These are phyloP conservation scores for Penicillium pancosmium DNA, from an alignment of 495 filamentous ascomycete species.

Conservation along the genomic window DNA sequence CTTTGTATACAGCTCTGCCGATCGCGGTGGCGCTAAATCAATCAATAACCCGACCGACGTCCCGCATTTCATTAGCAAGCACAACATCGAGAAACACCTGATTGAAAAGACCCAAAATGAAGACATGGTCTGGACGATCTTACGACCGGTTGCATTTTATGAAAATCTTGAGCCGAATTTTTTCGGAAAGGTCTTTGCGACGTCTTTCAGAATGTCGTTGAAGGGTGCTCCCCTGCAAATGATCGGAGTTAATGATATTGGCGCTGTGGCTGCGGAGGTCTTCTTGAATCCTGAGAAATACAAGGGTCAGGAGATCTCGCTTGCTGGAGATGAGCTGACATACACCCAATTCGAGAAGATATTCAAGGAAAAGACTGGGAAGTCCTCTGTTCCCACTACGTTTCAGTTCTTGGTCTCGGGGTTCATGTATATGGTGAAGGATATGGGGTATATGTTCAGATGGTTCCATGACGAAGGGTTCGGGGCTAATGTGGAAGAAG, in stretches of 20 bases:
- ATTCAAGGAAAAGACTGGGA: constrained; percentile 54
- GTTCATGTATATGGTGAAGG: constrained; percentile 50
- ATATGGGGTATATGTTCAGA: constrained; percentile 62
- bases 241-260: constrained; percentile 63
- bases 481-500: constrained; percentile 56
- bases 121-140: constrained; percentile 61
- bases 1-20: constrained; percentile 70
- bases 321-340: constrained; percentile 64
- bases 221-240: constrained; percentile 60
- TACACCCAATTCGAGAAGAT: constrained; percentile 48
- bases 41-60: constrained; percentile 59
- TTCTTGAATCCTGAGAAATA: constrained; percentile 55
- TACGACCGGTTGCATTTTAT: constrained; percentile 69
- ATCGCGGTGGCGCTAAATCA: constrained; percentile 63
- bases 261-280: constrained; percentile 62
- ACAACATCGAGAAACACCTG: constrained; percentile 66
- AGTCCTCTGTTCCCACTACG: constrained; percentile 48
- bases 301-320: constrained; percentile 47
- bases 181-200: constrained; percentile 60
- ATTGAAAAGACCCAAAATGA: constrained; percentile 37
- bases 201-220: constrained; percentile 48
- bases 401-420: constrained; percentile 42
- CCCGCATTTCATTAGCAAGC: constrained; percentile 66
- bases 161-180: constrained; percentile 64
- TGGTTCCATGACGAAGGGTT: constrained; percentile 68